These are phyloP conservation scores for Aspergillus sp. DNA, from an alignment of 2,329 filamentous ascomycete species.

Conservation along the genomic window DNA sequence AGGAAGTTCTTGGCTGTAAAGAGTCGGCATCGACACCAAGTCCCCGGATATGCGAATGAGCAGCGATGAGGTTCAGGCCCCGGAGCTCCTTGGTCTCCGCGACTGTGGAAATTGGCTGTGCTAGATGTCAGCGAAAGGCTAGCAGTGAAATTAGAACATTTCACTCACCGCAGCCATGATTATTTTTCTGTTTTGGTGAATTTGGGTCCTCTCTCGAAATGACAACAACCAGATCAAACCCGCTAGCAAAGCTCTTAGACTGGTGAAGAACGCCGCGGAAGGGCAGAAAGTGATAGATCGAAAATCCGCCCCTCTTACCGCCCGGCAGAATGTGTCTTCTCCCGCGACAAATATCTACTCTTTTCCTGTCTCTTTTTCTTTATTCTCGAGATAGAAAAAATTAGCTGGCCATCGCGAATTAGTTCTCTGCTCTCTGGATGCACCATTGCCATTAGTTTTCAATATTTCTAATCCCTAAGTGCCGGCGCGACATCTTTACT, in stretches of 20 bases:
- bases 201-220: slow-evolving; percentile 3
- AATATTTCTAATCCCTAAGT: slow-evolving; percentile 1
- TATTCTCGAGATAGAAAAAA: background rate
- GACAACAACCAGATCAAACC: slow-evolving; percentile 2
- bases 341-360: background rate
- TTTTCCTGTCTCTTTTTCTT: background rate
- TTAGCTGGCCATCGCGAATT: too few species aligned
- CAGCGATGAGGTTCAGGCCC: slow-evolving; percentile 93
- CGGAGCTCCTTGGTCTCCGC: slow-evolving; percentile 94
- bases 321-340: slow-evolving; percentile 21
- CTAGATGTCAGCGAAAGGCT: slow-evolving; percentile 7
- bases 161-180: slow-evolving; percentile 35
- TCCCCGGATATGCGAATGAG: slow-evolving; percentile 95
- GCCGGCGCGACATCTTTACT: background rate
- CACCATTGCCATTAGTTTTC: background rate
- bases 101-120: slow-evolving; percentile 69
- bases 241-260: slow-evolving; percentile 7
- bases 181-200: slow-evolving; percentile 3
- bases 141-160: background rate
- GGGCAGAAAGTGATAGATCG: slow-evolving; percentile 6
- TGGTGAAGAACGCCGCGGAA: slow-evolving; percentile 1
- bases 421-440: too few species aligned
- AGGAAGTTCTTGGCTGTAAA: slow-evolving; percentile 76
- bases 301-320: slow-evolving; percentile 11
- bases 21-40: slow-evolving; percentile 90